Base-by-base conservation (phyloP, 345 rosid species). In the Arabis hirsuta region DNA sequence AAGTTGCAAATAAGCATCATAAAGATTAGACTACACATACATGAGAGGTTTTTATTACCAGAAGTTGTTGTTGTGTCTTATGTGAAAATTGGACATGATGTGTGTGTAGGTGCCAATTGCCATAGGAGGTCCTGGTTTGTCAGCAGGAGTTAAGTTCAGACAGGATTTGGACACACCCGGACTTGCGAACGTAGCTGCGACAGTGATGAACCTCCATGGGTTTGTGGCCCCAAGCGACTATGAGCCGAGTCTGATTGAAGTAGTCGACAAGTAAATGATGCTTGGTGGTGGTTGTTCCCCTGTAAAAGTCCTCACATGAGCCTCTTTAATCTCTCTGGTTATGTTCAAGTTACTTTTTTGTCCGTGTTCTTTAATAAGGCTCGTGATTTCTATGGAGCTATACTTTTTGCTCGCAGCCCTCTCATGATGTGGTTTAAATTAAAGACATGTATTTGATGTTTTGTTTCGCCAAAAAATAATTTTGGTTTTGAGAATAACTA, bases 131-230 rank as follows among this genome's bases (percentile, higher is more conserved):
- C 96, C 97, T 9, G 98, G 99, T 47, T 66, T 91, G 78, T 79
- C 83, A 3, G 69, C 84, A 13, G 84, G 91, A 57, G 92, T 85
- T 1, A 85, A 83, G 75, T 87, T 90, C 86, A 89, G 97, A 77
- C 72, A 69, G 46, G 92, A 90, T 79, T 63, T 95, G 12, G 86
- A 86, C 0, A 57, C 26, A 5, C 93, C 85, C 0, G 99, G 99
- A 61, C 96, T 95, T 6, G 99, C 98, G 5, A 95, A 95, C 71
- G 98, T 95, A 12, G 98, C 97, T 44, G 99, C 99, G 2, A 95
- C 99, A 0, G 88, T 95, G 81, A 90, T 95, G 72, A 95, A 95
- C 82, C 96, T 95, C 46, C 99, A 95, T 60, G 99, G 99, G 42
- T 87, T 82, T 31, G 87, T 80, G 77, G 96, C 98, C 39, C 98